Evolutionary conservation across 1,284 basidiomycete species (phyloP), one percentile per base, ranked within the genome.

Genomic region (Taiwanofungus camphoratus): DNA sequence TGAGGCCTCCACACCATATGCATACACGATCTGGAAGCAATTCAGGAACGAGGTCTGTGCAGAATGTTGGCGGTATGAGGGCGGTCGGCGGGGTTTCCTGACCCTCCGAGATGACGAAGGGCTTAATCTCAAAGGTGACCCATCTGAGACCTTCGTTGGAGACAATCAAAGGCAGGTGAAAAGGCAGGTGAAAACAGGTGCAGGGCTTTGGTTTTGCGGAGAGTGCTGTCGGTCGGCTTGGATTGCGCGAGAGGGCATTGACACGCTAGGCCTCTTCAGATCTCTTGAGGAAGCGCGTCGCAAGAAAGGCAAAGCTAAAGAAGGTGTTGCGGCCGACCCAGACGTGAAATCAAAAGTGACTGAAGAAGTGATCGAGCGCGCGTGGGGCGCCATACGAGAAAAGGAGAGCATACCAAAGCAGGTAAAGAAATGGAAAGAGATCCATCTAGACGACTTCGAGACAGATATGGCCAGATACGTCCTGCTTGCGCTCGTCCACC

Each of bases 41-140:
- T 82, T 81, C 50, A 68, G 77, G 36, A 79, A 75, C 55, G 79
- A 81, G 57, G 77, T 81, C 39, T 84, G 81, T 50, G 73, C 70
- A 9, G 64, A 73, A 53, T 84, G 81, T 57, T 82, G 79, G 56
- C 65, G 69, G 29, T 81, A 82, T 52, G 68, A 78, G 24, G 72
- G 73, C 45, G 77, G 59, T 1, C 46, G 60, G 11, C 44, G 55
- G 12, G 51, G 57, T 18, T 59, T 59, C 36, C 49, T 63, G 24
- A 59, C 55, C 12, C 53, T 53, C 23, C 41, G 57, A 41, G 57
- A 59, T 38, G 52, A 54, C 39, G 52, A 56, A 19, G 52, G 56
- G 11, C 15, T 21, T 19, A 30, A 16, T 13, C 6, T 5, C 7
- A 37, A n/a, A 36, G 15, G 9, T 9, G 31, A 16, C 7, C n/a